Conservation (phyloP, 495 filamentous ascomycete species). For the Hyaloscypha finlandica region DNA sequence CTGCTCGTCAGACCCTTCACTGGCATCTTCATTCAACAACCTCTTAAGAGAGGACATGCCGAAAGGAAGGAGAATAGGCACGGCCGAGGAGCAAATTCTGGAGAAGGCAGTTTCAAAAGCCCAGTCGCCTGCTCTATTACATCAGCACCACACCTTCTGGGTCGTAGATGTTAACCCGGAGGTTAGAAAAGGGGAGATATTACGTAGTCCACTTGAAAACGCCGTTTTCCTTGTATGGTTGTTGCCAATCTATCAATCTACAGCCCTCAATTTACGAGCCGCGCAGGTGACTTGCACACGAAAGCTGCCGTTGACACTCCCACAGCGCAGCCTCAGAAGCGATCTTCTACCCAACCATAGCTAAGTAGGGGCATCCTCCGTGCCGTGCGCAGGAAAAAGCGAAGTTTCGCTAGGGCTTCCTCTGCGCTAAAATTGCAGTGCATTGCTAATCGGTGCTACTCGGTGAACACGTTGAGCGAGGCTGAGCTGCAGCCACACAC, state of each 20-base stretch:
- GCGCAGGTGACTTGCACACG: too few relatives aligned
- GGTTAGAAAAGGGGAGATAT: too few relatives aligned
- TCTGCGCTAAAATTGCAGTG: conserved; percentile 11
- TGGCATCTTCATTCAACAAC: conserved; percentile 9
- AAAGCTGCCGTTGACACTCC: too few relatives aligned
- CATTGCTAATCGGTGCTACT: not conserved
- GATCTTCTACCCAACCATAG: too few relatives aligned
- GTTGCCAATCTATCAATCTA: too few relatives aligned
- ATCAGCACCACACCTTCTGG: not conserved
- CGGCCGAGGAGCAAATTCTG: not conserved
- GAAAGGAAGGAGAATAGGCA: not conserved
- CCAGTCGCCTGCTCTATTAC: too few relatives aligned
- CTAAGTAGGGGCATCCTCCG: too few relatives aligned
- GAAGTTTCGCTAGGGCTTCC: not conserved
- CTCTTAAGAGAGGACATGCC: conserved; percentile 16
- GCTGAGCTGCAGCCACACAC: not conserved
- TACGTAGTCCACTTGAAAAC: too few relatives aligned
- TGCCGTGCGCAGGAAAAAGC: too few relatives aligned
- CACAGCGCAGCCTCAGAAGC: too few relatives aligned
- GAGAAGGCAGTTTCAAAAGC: not conserved
- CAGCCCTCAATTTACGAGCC: too few relatives aligned
- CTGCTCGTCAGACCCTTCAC: conserved; percentile 5
- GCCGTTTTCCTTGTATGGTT: too few relatives aligned
- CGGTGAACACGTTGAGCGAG: not conserved
- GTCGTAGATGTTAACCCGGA: not conserved